Evolutionary conservation across 2,329 filamentous ascomycete species (phyloP), one percentile per base, ranked within the genome.

Genomic region (Penicillium brasilianum): DNA sequence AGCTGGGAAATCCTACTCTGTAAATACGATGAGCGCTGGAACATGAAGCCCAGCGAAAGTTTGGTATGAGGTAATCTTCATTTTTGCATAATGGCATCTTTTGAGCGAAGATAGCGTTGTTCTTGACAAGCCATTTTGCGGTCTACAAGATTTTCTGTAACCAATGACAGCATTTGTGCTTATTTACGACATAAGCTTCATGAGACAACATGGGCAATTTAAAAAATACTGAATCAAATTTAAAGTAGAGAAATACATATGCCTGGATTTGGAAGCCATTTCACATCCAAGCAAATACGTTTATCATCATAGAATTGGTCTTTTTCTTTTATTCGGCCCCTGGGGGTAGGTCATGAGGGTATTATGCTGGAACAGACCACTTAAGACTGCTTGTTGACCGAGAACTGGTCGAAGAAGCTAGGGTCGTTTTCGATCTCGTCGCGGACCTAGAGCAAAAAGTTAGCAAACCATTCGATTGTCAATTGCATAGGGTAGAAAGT

Each of bases 381-480:
- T 22, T 36, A 60, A 16, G 71, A 63, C 65, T 75, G 65, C 65
- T 75, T 78, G 60, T 73, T 78, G 34, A 85, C 84, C 2, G 83
- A 80, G 76, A 91, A 95, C 41, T 89, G 85, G 67, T 86, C 87
- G 71, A 99, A 84, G 79, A 97, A 98, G 46, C 93, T 88, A 0
- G 88, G 84, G 74, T 97, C 87, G 71, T 88, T 92, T 64, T 90
- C 87, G 55, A 98, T 85, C 77, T 98, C 95, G 77, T 99, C 95
- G 79, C 96, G 96, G 72, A 97, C 88, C 93, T 97, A 69, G 61
- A 41, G 5, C 28, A 43, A 10, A 44, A 3, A 14, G 50, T 69
- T 62, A 71, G 65, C 34, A 67, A 43, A 37, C 1, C 6, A 11
- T 14, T 20, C 37, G 13, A 32, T 11, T 30, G 25, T 14, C 34